phyloP scores from a whole-genome alignment of 352 stramenopile species.

The Phytophthora cactorum region DNA sequence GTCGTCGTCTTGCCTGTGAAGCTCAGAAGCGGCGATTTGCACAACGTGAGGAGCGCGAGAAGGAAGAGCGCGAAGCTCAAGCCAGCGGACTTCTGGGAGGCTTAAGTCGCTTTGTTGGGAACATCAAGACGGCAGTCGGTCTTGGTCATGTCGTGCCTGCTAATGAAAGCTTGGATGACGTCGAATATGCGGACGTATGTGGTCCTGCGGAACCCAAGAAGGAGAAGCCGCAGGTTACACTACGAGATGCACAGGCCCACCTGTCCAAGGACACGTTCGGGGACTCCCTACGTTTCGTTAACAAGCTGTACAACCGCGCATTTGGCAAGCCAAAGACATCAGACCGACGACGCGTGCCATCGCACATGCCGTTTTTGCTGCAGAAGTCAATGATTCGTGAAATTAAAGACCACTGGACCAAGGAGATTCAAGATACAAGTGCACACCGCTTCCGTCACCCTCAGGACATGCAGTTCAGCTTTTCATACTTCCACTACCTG shows the following conservation, averaged over 20 bases:
- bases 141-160: constrained; percentile 49
- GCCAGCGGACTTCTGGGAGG: constrained; percentile 22
- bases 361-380: constrained; percentile 96
- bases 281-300: constrained; percentile 92
- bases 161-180: constrained; percentile 58
- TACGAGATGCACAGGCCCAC: constrained; percentile 49
- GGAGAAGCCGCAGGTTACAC: constrained; percentile 28
- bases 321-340: constrained; percentile 75
- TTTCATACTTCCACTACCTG: constrained; percentile 96
- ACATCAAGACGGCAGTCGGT: constrained; percentile 42
- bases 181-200: constrained; percentile 81
- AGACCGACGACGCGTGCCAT: constrained; percentile 84
- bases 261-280: constrained; percentile 92
- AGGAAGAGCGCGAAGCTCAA: constrained; percentile 25
- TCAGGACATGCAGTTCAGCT: constrained; percentile 96
- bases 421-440: constrained; percentile 81
- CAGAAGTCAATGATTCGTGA: constrained; percentile 88
- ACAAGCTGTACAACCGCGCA: constrained; percentile 91
- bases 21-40: constrained; percentile 60
- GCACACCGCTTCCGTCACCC: constrained; percentile 90
- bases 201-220: constrained; percentile 13
- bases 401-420: constrained; percentile 86
- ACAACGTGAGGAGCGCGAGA: constrained; percentile 36
- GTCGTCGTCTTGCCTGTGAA: constrained; percentile 69
- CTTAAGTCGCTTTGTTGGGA: constrained; percentile 19